Evolutionary conservation across 495 filamentous ascomycete species (phyloP), one percentile per base, ranked within the genome.

Genomic region (Niebla homalea): DNA sequence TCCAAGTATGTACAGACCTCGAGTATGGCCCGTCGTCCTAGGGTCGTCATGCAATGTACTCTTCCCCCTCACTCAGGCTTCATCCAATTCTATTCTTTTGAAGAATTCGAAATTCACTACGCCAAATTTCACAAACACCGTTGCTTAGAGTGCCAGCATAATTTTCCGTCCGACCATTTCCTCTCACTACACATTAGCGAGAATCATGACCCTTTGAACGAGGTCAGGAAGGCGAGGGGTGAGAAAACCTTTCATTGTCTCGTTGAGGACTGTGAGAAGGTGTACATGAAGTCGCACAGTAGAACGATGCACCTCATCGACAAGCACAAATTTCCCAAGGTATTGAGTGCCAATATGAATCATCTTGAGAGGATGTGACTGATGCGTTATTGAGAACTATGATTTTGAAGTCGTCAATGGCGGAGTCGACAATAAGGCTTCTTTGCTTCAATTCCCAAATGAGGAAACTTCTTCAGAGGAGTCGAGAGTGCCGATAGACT

Each of bases 161-260:
- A 87, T 57, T 85, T 89, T 52, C 83, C 82, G 2, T 82, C 80
- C 0, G 69, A 74, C 36, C 75, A 76, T 50, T 82, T 92, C 46
- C 67, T 98, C 49, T 70, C 75, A 55, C 60, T 98, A 2, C 92
- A 98, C 64, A 94, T 96, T 53, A 78, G 84, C 54, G 92, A 98
- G 64, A 87, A 84, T 52, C 92, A 98, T 68, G 89, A 98, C 68
- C 72, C 85, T 2, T 70, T 97, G 41, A 71, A 69, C 36, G 79
- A 76, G 35, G 76, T 84, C n/a, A 76, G 70, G 51, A 73, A 76
- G 55, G 88, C 85, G 41, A 73, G 76, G 39, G 90, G 87, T 23
- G 90, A 95, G 62, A 90, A 88, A 54, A 95, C 83, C 2, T 88
- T 93, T 62, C 76, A 72, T 2, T 98, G 92, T 63, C 92, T 97